Evolutionary conservation across 2,329 filamentous ascomycete species (phyloP), one percentile per base, ranked within the genome.

Genomic region (Apiospora arundinis): DNA sequence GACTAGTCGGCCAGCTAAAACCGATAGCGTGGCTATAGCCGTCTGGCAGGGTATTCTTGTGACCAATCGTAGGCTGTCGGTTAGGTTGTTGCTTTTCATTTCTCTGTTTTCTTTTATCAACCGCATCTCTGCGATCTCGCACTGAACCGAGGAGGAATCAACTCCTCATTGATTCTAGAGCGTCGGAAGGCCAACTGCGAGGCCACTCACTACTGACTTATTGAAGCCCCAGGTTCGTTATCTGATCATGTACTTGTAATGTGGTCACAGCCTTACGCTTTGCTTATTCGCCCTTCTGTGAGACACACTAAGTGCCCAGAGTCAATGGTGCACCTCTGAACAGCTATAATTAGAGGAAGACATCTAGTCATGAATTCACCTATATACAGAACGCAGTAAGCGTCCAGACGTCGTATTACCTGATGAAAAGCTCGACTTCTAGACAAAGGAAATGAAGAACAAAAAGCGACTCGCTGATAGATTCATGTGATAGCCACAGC

Each of bases 11-110:
- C 21, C 21, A 40, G 9, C 32, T 63, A 63, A 8, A 40, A 18
- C 56, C 56, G 56, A 63, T 63, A 63, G 56, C 56, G 56, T 11
- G 56, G 40, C 28, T 63, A 63, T 63, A 63, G 56, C n/a, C n/a
- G n/a, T n/a, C n/a, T n/a, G n/a, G n/a, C 21, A 63, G 56, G 6
- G 21, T 32, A 28, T 12, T 63, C 32, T 48, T 23, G 32, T 63
- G 18, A 12, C 56, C 56, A 63, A 63, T 63, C 18, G 18, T 14
- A 63, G 56, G 12, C 2, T 16, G 12, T 14, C 12, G 42, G 42
- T 14, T 16, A 45, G 18, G 18, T 12, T 9, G 8, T 63, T 40
- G 7, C 21, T 40, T 63, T 40, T 12, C 11, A 28, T 23, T 7
- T 3, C 37, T 11, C 16, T 40, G n/a, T n/a, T 40, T 14, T 60